These are phyloP conservation scores for Claviceps fusiformis DNA, from an alignment of 2,329 filamentous ascomycete species.

Conservation along the genomic window DNA sequence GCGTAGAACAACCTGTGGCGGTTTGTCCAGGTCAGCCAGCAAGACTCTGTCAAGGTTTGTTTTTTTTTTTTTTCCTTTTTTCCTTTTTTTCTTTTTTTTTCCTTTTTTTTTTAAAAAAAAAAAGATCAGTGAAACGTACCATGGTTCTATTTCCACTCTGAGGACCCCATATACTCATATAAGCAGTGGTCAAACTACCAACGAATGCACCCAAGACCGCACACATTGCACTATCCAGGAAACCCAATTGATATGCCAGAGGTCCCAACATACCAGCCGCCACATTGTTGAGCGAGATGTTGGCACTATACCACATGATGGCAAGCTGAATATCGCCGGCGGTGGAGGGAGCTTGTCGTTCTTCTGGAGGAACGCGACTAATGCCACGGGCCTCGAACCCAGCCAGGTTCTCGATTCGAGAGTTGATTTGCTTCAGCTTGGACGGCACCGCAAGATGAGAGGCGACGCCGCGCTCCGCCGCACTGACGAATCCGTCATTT, in stretches of 20 bases:
- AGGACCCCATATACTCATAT: constrained; percentile 66
- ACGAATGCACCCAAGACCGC: constrained; percentile 66
- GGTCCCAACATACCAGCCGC: constrained; percentile 59
- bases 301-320: constrained; percentile 30
- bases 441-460: not conserved
- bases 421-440: constrained; percentile 9
- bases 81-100: too few species aligned
- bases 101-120: too few species aligned
- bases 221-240: constrained; percentile 56
- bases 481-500: not conserved
- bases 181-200: constrained; percentile 58
- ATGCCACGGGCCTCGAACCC: constrained; percentile 28
- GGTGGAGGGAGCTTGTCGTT: constrained; percentile 20
- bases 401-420: constrained; percentile 17
- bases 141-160: constrained; percentile 65
- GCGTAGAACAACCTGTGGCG: constrained; percentile 43
- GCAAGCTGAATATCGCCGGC: constrained; percentile 25
- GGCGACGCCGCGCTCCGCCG: not conserved
- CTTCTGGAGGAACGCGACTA: constrained; percentile 22
- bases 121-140: constrained; percentile 21
- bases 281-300: constrained; percentile 30
- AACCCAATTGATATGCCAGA: constrained; percentile 57
- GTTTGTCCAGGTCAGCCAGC: too few species aligned
- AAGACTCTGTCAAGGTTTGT: too few species aligned
- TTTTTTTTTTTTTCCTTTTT: too few species aligned